Conservation (phyloP, 129 eudicot genomes). For the Gnaphalium uliginosum region DNA sequence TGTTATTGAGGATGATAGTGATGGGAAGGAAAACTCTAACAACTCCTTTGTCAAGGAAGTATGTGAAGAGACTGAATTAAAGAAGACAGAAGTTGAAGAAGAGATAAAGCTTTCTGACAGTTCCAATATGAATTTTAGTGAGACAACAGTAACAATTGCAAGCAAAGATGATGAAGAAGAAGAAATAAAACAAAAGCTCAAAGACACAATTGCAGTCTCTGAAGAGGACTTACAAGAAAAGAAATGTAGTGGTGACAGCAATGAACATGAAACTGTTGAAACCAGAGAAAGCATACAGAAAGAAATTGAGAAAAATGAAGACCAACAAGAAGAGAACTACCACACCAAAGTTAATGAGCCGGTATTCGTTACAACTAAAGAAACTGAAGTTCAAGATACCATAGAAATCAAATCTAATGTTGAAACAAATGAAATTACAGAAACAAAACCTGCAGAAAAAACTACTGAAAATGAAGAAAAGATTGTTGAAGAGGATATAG, state of each 20-base stretch:
- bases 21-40: conserved; percentile 3
- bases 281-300: neutral
- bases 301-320: neutral
- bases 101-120: neutral
- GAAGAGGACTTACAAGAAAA: conserved; percentile 5
- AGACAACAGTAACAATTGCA: neutral
- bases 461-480: neutral
- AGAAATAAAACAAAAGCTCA: conserved; percentile 19
- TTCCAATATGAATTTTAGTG: neutral
- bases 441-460: neutral
- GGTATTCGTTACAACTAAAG: conserved; percentile 4
- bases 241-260: neutral
- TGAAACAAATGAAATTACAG: conserved; percentile 1
- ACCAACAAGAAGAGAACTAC: conserved; percentile 22
- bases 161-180: conserved; percentile 18
- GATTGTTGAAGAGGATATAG: conserved; percentile 1
- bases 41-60: conserved; percentile 16
- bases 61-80: conserved; percentile 7
- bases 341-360: conserved; percentile 3
- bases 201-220: neutral
- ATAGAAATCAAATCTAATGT: conserved; percentile 26
- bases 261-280: neutral
- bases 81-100: conserved; percentile 16
- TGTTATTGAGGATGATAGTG: conserved; percentile 16
- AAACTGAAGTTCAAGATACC: conserved; percentile 17